These are phyloP conservation scores for Aspergillus texensis DNA, from an alignment of 2,329 filamentous ascomycete species.

Conservation along the genomic window DNA sequence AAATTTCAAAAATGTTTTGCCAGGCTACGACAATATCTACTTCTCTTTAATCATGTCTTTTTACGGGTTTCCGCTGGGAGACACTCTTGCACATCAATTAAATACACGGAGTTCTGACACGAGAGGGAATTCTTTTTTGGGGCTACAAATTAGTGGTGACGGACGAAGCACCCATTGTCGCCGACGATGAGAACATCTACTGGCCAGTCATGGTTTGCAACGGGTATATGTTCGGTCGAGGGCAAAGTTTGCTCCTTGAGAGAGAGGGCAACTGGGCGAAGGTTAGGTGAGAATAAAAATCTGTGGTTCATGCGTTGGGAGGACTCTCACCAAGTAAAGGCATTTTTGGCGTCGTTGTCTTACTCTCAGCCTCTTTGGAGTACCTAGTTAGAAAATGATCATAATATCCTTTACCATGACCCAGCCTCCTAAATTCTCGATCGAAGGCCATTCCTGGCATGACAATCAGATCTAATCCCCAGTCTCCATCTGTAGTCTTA, in stretches of 20 bases:
- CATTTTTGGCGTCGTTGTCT: constrained; percentile 45
- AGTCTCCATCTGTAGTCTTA: constrained; percentile 26
- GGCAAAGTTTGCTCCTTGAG: constrained; percentile 82
- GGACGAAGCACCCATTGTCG: constrained; percentile 60
- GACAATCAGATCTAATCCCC: constrained; percentile 78
- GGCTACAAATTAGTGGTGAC: constrained; percentile 27
- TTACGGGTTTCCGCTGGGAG: constrained; percentile 22
- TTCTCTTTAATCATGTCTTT: constrained; percentile 17
- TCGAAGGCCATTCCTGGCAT: constrained; percentile 96
- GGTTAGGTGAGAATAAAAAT: constrained; percentile 22
- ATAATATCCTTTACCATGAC: constrained; percentile 96
- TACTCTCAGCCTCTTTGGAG: constrained; percentile 46
- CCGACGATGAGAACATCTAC: constrained; percentile 78
- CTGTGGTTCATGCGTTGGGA: constrained; percentile 36
- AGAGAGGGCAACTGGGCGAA: constrained; percentile 70
- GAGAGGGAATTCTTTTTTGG: constrained; percentile 19
- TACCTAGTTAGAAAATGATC: constrained; percentile 88
- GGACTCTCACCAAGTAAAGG: constrained; percentile 59
- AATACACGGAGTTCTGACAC: constrained; percentile 24
- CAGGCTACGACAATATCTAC: constrained; percentile 15
- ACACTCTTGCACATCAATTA: constrained; percentile 20
- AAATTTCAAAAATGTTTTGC: constrained; percentile 18
- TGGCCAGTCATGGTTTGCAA: constrained; percentile 74
- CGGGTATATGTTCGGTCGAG: constrained; percentile 68
- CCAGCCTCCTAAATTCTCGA: constrained; percentile 70